Percentiles rank a stretch among this genome's conserved stretches.
Evolutionary conservation across 768 basidiomycete genomes (phyloP).

Genomic region (Lentinula lateritia): DNA sequence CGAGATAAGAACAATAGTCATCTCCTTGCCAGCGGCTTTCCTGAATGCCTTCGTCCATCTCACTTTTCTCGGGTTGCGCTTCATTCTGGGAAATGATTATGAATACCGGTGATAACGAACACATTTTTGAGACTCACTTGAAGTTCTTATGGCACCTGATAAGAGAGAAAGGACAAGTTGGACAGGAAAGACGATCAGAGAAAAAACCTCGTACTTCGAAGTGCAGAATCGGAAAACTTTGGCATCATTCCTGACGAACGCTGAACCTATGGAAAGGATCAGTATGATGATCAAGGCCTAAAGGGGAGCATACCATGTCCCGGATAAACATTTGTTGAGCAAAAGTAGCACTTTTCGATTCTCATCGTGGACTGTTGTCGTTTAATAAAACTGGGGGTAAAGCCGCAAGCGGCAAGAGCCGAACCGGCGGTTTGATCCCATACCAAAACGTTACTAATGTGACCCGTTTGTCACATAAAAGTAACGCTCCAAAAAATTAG

Average conservation of each 20-base stretch:
- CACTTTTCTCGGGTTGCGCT: conserved; percentile 98
- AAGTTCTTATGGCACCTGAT: conserved; percentile 97
- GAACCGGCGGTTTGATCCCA: too few species aligned
- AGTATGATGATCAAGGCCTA: background rate
- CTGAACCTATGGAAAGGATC: conserved; percentile 50
- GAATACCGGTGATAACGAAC: background rate
- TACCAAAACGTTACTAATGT: too few species aligned
- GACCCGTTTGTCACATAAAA: too few species aligned
- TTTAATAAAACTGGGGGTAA: background rate
- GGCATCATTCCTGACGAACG: conserved; percentile 96
- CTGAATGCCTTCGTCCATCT: conserved; percentile 99
- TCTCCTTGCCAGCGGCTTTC: conserved; percentile 98
- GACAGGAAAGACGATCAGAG: background rate
- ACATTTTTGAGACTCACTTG: conserved; percentile 54
- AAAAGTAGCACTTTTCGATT: conserved; percentile 98
- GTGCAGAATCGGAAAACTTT: conserved; percentile 98
- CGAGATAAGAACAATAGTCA: conserved; percentile 76
- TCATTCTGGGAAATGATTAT: conserved; percentile 63
- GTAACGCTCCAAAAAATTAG: too few species aligned
- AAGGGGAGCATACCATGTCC: conserved; percentile 66
- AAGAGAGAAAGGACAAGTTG: conserved; percentile 7
- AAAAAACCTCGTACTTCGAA: conserved; percentile 65
- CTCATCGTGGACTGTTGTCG: conserved; percentile 51
- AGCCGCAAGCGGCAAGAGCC: background rate
- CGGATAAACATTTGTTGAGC: conserved; percentile 94